Evolutionary conservation across 805 yeast genomes (phyloP).

Genomic region (Myxozyma neglecta): DNA sequence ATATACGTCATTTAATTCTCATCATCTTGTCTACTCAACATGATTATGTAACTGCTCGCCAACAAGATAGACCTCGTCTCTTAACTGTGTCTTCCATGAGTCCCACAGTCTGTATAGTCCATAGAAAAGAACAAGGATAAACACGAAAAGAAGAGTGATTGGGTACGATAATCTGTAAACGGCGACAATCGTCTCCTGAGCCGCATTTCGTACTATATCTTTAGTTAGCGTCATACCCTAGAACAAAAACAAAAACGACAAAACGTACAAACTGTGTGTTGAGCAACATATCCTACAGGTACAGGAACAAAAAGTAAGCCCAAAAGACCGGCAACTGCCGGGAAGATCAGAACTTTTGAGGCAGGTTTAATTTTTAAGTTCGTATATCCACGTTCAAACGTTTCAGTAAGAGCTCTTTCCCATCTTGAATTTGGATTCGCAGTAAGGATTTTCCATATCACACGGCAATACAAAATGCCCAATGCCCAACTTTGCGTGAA

Average conservation of each 20-base stretch:
- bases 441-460: conserved; percentile 12
- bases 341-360: conserved; percentile 10
- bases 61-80: conserved; percentile 40
- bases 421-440: background rate
- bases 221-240: background rate
- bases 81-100: conserved; percentile 33
- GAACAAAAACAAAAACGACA: background rate
- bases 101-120: conserved; percentile 8
- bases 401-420: conserved; percentile 1
- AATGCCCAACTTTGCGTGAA: conserved; percentile 26
- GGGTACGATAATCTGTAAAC: conserved; percentile 23
- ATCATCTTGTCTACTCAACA: conserved; percentile 11
- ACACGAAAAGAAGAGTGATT: conserved; percentile 2
- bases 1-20: background rate
- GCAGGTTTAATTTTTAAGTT: conserved; percentile 11
- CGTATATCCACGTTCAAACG: conserved; percentile 17
- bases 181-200: conserved; percentile 10
- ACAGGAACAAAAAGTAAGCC: conserved; percentile 12
- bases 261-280: conserved; percentile 7
- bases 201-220: conserved; percentile 6
- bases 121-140: background rate
- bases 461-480: conserved; percentile 20
- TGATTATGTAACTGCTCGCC: conserved; percentile 41
- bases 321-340: conserved; percentile 7
- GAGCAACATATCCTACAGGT: conserved; percentile 17